Base-by-base conservation (phyloP, 352 stramenopile species). In the Lagenidium giganteum region DNA sequence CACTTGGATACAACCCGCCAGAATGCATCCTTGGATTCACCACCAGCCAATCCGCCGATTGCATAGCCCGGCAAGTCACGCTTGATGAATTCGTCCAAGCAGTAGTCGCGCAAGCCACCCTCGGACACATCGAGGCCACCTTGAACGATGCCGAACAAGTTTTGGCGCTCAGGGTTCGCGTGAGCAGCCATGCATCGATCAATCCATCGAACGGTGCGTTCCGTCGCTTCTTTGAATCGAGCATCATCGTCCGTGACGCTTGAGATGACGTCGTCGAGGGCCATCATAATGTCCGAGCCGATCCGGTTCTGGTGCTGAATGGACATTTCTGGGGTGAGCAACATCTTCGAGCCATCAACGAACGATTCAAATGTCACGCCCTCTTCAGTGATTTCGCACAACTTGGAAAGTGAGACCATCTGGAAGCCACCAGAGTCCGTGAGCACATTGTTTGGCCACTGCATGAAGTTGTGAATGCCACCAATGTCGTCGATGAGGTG, bases 401-500 rank as follows among this genome's bases (percentile, higher is more conserved):
- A 68, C 46, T 95, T 85, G 21, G 96, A 82, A 26, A 99, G 71
- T 37, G 81, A 96, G 48, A 98, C 93, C 92, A 99, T 98, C 69
- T 99, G 95, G 80, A 99, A 99, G 8, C 96, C 96, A 40, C 96
- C 96, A 28, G 81, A 97, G 71, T 99, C 96, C 3, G 96, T 99
- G 26, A 99, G 64, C 44, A 99, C 74, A 60, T 96, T 96, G 29
- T 78, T 66, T 25, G 70, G 57, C 90, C 93, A 98, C 52, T 93
- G 72, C 89, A 98, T 98, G 59, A 98, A 98, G 44, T 95, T 78
- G 70, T 98, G 96, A 23, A 99, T 66, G 42, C 95, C 95, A 23
- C 86, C 87, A 30, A 97, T 61, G 38, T 87, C 66, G 12, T 57
- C 69, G n/a, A 91, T 39, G 22, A 89, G 57, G 8, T 95, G 64